These are phyloP conservation scores for Lizonia empirigonia DNA, from an alignment of 2,329 filamentous ascomycete species.

Conservation along the genomic window DNA sequence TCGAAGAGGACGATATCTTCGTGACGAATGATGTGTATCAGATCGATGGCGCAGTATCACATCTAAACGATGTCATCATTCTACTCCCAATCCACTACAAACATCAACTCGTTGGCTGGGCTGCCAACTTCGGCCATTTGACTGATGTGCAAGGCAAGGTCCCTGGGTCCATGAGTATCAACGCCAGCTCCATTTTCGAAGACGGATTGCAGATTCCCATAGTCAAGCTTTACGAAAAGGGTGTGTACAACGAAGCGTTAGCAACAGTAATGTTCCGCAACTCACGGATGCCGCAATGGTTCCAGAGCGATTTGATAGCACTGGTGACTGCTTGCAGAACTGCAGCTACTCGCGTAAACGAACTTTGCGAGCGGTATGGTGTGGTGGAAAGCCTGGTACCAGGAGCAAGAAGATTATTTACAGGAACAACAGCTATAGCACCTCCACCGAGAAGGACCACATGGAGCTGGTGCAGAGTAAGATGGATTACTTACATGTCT, in stretches of 20 bases:
- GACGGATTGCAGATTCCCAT: slow-evolving; percentile 58
- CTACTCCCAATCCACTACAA: slow-evolving; percentile 56
- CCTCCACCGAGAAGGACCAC: slow-evolving; percentile 41
- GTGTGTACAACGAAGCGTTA: slow-evolving; percentile 52
- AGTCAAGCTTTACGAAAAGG: slow-evolving; percentile 55
- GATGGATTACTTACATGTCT: slow-evolving; percentile 55
- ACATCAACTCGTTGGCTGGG: slow-evolving; percentile 54
- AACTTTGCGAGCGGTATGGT: slow-evolving; percentile 55
- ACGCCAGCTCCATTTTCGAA: slow-evolving; percentile 55
- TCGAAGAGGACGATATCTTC: slow-evolving; percentile 58
- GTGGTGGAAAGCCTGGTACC: too few species aligned
- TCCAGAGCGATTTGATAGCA: slow-evolving; percentile 55
- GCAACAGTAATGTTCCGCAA: slow-evolving; percentile 56
- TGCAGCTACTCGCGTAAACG: slow-evolving; percentile 52
- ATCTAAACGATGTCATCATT: slow-evolving; percentile 59
- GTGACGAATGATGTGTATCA: slow-evolving; percentile 60
- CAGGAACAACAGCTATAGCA: slow-evolving; percentile 48
- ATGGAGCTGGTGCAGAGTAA: slow-evolving; percentile 52
- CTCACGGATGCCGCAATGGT: slow-evolving; percentile 57
- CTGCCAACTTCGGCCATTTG: slow-evolving; percentile 58
- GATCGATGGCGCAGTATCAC: slow-evolving; percentile 56
- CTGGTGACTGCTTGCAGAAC: slow-evolving; percentile 56
- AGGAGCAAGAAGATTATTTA: slow-evolving; percentile 54
- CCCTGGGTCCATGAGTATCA: slow-evolving; percentile 58
- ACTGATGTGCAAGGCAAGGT: slow-evolving; percentile 55